phyloP scores from a whole-genome alignment of 768 basidiomycete genomes.

The Amanita muscaria region DNA sequence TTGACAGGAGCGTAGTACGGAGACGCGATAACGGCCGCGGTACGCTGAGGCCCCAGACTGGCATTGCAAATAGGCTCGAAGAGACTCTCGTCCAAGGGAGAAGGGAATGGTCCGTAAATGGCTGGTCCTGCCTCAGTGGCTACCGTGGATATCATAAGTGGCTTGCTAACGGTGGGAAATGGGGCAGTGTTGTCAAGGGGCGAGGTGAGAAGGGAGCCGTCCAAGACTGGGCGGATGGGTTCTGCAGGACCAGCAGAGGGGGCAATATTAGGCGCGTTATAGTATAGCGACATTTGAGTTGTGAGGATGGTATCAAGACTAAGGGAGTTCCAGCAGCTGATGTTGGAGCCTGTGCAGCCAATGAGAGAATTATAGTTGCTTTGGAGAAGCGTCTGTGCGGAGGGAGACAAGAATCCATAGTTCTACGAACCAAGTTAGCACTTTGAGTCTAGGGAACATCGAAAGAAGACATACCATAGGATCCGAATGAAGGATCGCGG shows the following conservation, averaged over 20 bases:
- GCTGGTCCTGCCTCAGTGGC: constrained; percentile 62
- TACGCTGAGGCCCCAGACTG: constrained; percentile 40
- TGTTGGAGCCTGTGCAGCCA: constrained; percentile 36
- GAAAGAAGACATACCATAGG: constrained; percentile 52
- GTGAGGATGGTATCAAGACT: constrained; percentile 43
- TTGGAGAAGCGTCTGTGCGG: constrained; percentile 47
- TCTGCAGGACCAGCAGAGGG: constrained; percentile 41
- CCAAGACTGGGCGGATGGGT: constrained; percentile 61
- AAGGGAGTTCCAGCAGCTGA: constrained; percentile 41
- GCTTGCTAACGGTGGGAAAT: constrained; percentile 55
- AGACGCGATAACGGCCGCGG: constrained; percentile 33
- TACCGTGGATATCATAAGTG: constrained; percentile 64
- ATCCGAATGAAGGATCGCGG: constrained; percentile 79
- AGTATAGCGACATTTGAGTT: constrained; percentile 40
- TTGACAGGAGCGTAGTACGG: constrained; percentile 35
- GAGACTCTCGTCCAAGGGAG: constrained; percentile 27
- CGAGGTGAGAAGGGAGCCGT: constrained; percentile 60
- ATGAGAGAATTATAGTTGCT: constrained; percentile 40
- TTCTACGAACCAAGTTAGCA: constrained; percentile 33
- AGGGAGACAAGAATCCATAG: constrained; percentile 56
- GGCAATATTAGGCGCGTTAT: constrained; percentile 35
- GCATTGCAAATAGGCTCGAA: constrained; percentile 31
- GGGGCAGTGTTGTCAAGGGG: constrained; percentile 52
- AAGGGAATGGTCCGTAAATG: constrained; percentile 38
- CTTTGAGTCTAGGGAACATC: not conserved